Conservation (phyloP, 108 stramenopile genomes). For the Nannochloropsis salina region DNA sequence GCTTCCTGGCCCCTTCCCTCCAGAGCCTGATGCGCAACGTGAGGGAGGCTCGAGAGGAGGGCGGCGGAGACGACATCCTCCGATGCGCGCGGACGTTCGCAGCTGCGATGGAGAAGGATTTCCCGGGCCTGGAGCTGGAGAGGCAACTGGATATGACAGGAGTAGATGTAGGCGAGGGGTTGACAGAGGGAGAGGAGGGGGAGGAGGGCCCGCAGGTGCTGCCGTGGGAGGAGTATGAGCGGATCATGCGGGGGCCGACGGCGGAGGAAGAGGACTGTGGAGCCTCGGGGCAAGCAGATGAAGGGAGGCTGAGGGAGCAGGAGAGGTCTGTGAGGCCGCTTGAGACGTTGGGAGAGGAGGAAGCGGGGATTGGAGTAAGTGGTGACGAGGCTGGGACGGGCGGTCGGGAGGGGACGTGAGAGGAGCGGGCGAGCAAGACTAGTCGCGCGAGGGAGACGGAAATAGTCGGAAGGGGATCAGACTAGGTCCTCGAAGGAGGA, state of each 20-base stretch:
- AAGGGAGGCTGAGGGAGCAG: background rate
- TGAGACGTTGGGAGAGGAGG: background rate
- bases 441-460: no score
- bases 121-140: background rate
- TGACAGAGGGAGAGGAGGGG: background rate
- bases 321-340: background rate
- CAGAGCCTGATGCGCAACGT: background rate
- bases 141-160: background rate
- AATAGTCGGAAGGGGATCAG: no score
- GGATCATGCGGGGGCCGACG: background rate
- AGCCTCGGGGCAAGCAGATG: background rate
- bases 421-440: background rate
- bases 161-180: background rate
- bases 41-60: background rate
- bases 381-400: background rate
- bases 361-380: background rate
- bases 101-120: background rate
- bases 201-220: conserved; percentile 2
- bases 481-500: no score
- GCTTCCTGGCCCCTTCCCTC: background rate
- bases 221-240: background rate
- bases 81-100: background rate
- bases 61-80: background rate
- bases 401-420: background rate
- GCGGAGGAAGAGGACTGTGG: background rate